Percentiles rank a stretch among this genome's conserved stretches.
phyloP scores from a whole-genome alignment of 2,329 filamentous ascomycete species.

The Thielaviopsis euricoi region DNA sequence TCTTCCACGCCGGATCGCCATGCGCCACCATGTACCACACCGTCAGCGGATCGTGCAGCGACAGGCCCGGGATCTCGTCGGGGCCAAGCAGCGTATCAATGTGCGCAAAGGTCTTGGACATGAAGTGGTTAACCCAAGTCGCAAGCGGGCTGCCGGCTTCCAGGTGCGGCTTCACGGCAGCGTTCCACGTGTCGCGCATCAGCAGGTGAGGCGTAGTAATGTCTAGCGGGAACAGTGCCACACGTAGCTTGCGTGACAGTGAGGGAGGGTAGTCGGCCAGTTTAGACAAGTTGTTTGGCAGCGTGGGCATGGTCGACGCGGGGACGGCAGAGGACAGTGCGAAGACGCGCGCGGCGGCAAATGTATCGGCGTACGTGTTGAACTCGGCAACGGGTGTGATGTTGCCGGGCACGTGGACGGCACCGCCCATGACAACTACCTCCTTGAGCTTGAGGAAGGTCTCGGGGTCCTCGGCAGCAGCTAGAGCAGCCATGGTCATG shows the following conservation, averaged over 20 bases:
- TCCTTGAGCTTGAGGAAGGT: constrained; percentile 81
- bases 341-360: constrained; percentile 60
- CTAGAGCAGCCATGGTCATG: constrained; percentile 81
- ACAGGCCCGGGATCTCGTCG: constrained; percentile 41
- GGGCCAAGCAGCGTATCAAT: constrained; percentile 46
- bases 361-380: constrained; percentile 81
- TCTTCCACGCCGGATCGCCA: constrained; percentile 40
- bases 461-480: constrained; percentile 74
- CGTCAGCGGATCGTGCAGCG: constrained; percentile 61
- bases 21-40: constrained; percentile 61
- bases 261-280: constrained; percentile 46
- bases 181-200: constrained; percentile 40
- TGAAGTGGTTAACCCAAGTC: constrained; percentile 55
- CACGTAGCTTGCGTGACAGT: constrained; percentile 45
- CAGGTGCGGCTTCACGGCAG: constrained; percentile 36
- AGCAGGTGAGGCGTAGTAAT: constrained; percentile 58
- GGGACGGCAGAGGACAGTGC: constrained; percentile 62
- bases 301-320: constrained; percentile 61
- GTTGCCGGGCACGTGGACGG: constrained; percentile 66
- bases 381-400: constrained; percentile 79
- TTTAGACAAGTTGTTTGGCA: constrained; percentile 31
- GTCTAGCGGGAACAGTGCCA: constrained; percentile 61
- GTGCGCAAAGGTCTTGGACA: constrained; percentile 53
- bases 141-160: constrained; percentile 54
- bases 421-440: constrained; percentile 88